Conservation (phyloP, 495 filamentous ascomycete genomes). For the Cairneyella variabilis region DNA sequence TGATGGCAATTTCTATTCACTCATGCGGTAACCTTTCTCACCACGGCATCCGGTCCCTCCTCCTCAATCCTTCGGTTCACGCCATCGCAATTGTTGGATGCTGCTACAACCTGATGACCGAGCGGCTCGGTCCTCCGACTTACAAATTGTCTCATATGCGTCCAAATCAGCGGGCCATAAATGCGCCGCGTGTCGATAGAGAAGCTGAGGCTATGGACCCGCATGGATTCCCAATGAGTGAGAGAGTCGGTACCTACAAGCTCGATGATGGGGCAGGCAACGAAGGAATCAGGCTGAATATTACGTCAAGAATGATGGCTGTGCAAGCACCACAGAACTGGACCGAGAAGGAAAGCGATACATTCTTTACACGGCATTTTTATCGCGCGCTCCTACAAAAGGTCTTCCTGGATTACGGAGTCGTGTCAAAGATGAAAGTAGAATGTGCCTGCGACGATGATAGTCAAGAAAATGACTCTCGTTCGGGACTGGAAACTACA, state of each 20-base stretch:
- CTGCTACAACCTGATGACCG: slow-evolving; percentile 95
- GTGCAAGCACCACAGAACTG: slow-evolving; percentile 93
- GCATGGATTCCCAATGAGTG: slow-evolving; percentile 90
- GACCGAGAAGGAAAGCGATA: slow-evolving; percentile 72
- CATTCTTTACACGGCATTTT: slow-evolving; percentile 91
- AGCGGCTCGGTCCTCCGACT: slow-evolving; percentile 79
- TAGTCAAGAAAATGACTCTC: slow-evolving; percentile 3
- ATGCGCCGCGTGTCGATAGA: slow-evolving; percentile 37
- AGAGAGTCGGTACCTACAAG: slow-evolving; percentile 61
- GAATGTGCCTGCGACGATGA: slow-evolving; percentile 16
- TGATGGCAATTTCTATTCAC: slow-evolving; percentile 92
- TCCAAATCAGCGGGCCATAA: slow-evolving; percentile 58
- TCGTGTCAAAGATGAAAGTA: slow-evolving; percentile 50
- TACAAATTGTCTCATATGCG: slow-evolving; percentile 68
- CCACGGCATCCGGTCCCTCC: slow-evolving; percentile 81
- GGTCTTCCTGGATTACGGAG: slow-evolving; percentile 76
- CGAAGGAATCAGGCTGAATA: slow-evolving; percentile 77
- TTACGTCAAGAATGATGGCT: slow-evolving; percentile 95
- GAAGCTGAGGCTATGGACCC: slow-evolving; percentile 66
- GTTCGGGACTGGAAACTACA: slow-evolving; percentile 39
- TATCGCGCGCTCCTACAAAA: slow-evolving; percentile 88
- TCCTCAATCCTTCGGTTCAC: slow-evolving; percentile 75
- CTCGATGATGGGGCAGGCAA: slow-evolving; percentile 2
- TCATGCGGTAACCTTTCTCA: slow-evolving; percentile 97
- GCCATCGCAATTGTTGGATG: slow-evolving; percentile 94